These are phyloP conservation scores for Calonectria multiphialidica DNA, from an alignment of 2,329 filamentous ascomycete species.

Conservation along the genomic window DNA sequence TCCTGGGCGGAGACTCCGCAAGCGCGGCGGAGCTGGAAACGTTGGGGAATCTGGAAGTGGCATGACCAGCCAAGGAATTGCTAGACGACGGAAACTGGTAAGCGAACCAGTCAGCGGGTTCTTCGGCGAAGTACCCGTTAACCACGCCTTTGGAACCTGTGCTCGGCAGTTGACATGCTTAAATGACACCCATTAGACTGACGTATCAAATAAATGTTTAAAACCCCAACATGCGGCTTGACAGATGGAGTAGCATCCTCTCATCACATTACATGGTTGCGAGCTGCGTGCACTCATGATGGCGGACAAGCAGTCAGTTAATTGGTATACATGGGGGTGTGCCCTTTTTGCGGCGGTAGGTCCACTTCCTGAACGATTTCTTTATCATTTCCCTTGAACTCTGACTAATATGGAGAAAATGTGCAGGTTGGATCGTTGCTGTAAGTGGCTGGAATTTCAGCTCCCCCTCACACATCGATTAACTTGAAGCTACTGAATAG, in stretches of 20 bases:
- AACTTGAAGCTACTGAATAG: not conserved
- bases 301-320: not conserved
- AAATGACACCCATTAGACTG: not conserved
- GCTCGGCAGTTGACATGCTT: not conserved
- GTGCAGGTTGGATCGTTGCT: not conserved
- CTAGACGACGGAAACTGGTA: not conserved
- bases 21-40: not conserved
- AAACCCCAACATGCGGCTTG: not conserved
- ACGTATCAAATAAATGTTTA: not conserved
- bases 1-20: not conserved
- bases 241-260: not conserved
- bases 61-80: not conserved
- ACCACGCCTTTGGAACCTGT: not conserved
- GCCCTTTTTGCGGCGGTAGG: constrained; percentile 1
- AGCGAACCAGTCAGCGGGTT: not conserved
- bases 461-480: not conserved
- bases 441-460: not conserved
- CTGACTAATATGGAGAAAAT: not conserved
- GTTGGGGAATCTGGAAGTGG: not conserved
- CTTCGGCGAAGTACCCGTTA: not conserved
- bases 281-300: not conserved
- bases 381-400: too few species aligned
- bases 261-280: not conserved
- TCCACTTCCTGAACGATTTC: not conserved
- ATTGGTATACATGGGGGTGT: constrained; percentile 7